phyloP scores from a whole-genome alignment of 1,139 yeast species.

The Nakaseomyces uthaithaninus region DNA sequence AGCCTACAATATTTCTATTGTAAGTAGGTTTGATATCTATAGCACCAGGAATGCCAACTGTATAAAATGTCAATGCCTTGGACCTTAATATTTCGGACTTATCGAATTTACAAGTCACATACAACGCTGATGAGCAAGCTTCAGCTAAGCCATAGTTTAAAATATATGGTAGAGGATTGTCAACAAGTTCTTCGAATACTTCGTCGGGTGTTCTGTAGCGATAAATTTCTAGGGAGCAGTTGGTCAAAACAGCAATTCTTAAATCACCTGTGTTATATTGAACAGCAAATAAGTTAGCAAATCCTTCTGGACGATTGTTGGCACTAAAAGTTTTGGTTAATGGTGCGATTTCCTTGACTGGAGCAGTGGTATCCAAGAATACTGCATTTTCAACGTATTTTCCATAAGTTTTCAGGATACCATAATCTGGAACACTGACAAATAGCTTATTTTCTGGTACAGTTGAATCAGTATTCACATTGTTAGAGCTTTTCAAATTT shows the following conservation, averaged over 20 bases:
- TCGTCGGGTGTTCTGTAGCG: constrained; percentile 74
- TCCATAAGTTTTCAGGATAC: constrained; percentile 62
- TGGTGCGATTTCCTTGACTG: constrained; percentile 67
- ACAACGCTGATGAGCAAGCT: constrained; percentile 79
- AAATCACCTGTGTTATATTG: constrained; percentile 62
- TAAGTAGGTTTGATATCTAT: constrained; percentile 34
- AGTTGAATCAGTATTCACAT: neutral
- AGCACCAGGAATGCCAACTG: constrained; percentile 35
- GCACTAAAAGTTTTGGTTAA: constrained; percentile 66
- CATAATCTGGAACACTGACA: constrained; percentile 76
- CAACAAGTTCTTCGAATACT: constrained; percentile 55
- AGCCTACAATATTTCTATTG: constrained; percentile 27
- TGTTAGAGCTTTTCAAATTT: neutral
- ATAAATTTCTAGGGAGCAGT: constrained; percentile 66
- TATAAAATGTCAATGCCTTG: constrained; percentile 34
- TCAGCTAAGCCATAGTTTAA: constrained; percentile 58
- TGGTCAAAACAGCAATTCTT: constrained; percentile 74
- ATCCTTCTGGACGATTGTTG: constrained; percentile 65
- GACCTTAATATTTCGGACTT: constrained; percentile 44
- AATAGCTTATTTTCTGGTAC: constrained; percentile 40
- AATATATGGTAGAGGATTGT: constrained; percentile 47
- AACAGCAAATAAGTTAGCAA: constrained; percentile 74
- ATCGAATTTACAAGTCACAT: constrained; percentile 69
- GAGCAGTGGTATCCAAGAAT: constrained; percentile 52
- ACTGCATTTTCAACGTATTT: constrained; percentile 78